Evolutionary conservation across 73 alveolate genomes (phyloP), one percentile per base, ranked within the genome.

Genomic region (Loxodes magnus): DNA sequence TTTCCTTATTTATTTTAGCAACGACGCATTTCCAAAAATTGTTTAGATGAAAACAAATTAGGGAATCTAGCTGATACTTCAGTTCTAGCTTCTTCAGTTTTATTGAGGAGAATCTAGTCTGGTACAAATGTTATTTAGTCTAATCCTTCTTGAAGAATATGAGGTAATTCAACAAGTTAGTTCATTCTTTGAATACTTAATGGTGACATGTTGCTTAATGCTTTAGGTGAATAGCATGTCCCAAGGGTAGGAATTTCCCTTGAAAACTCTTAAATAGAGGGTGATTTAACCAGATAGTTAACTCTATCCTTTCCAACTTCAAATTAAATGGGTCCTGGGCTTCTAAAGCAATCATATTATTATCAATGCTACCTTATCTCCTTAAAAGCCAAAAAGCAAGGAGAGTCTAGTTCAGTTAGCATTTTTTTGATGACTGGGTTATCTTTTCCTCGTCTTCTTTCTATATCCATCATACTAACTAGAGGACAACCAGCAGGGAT

Each of bases 311-410:
- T 50, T 51, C 41, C 52, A 33, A 79, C 63, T 29, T 79, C 79
- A 42, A 88, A 86, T 49, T 88, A 82, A 35, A 84, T 66, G 2
- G 97, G 97, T 6, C 97, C 97, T 17, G 90, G 87, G 46, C 69
- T 44, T 5, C 83, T 35, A 61, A 71, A 77, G 77, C 77, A 56
- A 31, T 71, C 82, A 30, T 56, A 51, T 37, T 53, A 34, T 9
- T 29, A 59, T 78, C 80, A 67, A 21, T 35, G 37, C 29, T 61
- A 75, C 28, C 71, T 39, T 9, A 41, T 62, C 22, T 19, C 36
- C 43, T 48, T 65, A 60, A 59, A 76, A 16, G 74, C 67, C 35
- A 51, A 43, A 65, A 62, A 82, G 49, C 55, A 23, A 9, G 69
- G 66, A 6, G 95, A 92, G 15, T 71, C 84, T 27, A 88, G 55